Base-by-base conservation (phyloP, 345 rosid species). In the Murraya koenigii region DNA sequence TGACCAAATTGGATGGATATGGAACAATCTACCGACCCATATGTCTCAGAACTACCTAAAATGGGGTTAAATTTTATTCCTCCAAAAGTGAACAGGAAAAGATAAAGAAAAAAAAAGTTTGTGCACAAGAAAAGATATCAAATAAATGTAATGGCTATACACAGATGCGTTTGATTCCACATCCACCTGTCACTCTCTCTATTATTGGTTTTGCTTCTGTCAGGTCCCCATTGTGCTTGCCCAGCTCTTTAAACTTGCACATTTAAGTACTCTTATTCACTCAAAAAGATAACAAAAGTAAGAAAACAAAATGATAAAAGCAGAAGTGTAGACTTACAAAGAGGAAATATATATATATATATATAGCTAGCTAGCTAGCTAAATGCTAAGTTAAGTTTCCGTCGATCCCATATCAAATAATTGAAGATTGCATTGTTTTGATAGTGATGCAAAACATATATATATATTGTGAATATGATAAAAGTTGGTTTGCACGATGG, bases 111-210 rank as follows among this genome's bases (percentile, higher is more conserved):
- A 41, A 30, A 22, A 59, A 39, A 32, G 22, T 30, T 67, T 54
- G 75, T 55, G 79, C 65, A 22, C 66, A 58, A 54, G 35, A 52
- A 75, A 84, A 84, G 69, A 71, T 14, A 64, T 62, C 71, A 79
- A 84, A 49, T 72, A 39, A 78, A 81, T 84, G 79, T 54, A 17
- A 52, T 17, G 13, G 49, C 49, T 4, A 44, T 13, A 36, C 73
- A 80, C 76, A 78, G 47, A 76, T 77, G 81, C 74, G 80, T 82
- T 85, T 80, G 76, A 85, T 85, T 77, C 74, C 81, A 71, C 72
- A 52, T 62, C 74, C 55, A 66, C 64, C 73, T 20, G 33, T 80
- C 52, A 28, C 19, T 52, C 15, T 20, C 58, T 69, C n/a, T 60
- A 49, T 11, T 11, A 3, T 25, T 9, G 32, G 17, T 75, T 78